Percentiles rank a stretch among this genome's conserved stretches.
These are phyloP conservation scores for Fallopia convolvulus DNA, from an alignment of 148 eudicot species.

Conservation along the genomic window DNA sequence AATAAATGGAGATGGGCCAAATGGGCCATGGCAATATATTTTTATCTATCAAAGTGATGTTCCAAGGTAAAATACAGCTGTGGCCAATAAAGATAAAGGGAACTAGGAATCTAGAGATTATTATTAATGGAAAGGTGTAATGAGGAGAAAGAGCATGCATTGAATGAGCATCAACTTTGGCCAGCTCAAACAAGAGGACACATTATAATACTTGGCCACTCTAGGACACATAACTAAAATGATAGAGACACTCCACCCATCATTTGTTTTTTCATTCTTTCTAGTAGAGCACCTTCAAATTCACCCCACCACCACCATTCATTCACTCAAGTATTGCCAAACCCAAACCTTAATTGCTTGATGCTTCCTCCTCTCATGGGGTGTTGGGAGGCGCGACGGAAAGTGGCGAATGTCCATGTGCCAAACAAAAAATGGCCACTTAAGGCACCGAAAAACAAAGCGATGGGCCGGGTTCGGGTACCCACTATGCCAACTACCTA, in stretches of 20 bases:
- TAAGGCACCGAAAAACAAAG: neutral
- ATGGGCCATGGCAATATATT: too few species aligned
- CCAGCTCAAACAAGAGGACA: conserved; percentile 4
- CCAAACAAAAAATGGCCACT: neutral
- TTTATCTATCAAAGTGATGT: neutral
- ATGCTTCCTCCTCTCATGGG: conserved; percentile 10
- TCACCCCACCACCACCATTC: neutral
- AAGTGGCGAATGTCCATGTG: conserved; percentile 1
- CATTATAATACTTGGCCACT: neutral
- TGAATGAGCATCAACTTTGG: neutral
- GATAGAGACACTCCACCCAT: conserved; percentile 6
- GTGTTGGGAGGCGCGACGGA: neutral
- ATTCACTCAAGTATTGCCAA: neutral
- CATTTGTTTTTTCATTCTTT: neutral
- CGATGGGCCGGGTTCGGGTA: neutral
- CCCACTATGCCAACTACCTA: neutral
- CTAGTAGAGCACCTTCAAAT: neutral
- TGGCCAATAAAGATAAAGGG: neutral
- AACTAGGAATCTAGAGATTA: neutral
- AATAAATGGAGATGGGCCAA: too few species aligned
- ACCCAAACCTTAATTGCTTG: neutral
- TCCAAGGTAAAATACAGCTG: neutral
- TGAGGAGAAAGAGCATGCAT: conserved; percentile 5
- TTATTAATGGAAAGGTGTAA: neutral
- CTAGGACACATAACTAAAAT: conserved; percentile 1